Conservation (phyloP, 2,329 filamentous ascomycete genomes). For the Corinectria fuckeliana region DNA sequence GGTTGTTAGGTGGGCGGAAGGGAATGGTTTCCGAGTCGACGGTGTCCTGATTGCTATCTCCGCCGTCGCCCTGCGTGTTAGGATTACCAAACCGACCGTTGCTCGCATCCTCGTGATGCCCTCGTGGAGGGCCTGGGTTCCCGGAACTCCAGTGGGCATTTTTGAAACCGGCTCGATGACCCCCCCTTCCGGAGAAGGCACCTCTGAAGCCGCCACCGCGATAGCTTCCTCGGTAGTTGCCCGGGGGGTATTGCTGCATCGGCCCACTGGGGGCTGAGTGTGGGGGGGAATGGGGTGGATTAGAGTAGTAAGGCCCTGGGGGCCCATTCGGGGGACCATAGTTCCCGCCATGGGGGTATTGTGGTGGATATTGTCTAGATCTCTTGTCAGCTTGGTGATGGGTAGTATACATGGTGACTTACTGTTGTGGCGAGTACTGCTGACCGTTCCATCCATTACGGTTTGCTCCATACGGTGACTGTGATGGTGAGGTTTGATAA, state of each 20-base stretch:
- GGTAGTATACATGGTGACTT: slow-evolving; percentile 30
- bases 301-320: slow-evolving; percentile 61
- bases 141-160: slow-evolving; percentile 72
- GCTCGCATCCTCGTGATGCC: slow-evolving; percentile 30
- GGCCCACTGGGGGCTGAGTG: slow-evolving; percentile 65
- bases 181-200: slow-evolving; percentile 59
- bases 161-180: slow-evolving; percentile 68
- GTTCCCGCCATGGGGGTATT: slow-evolving; percentile 59
- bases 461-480: slow-evolving; percentile 50
- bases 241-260: slow-evolving; percentile 58
- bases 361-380: slow-evolving; percentile 65
- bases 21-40: slow-evolving; percentile 26
- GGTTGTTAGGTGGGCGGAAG: slow-evolving; percentile 37
- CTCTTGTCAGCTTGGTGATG: slow-evolving; percentile 9
- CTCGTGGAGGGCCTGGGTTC: slow-evolving; percentile 32
- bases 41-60: slow-evolving; percentile 22
- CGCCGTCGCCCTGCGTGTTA: slow-evolving; percentile 17
- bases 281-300: slow-evolving; percentile 54
- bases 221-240: slow-evolving; percentile 53
- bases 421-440: slow-evolving; percentile 51
- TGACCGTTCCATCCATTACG: slow-evolving; percentile 49
- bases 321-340: slow-evolving; percentile 60
- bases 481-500: slow-evolving; percentile 53
- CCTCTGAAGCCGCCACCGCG: slow-evolving; percentile 66
- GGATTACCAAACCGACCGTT: slow-evolving; percentile 28